Evolutionary conservation across 2,329 filamentous ascomycete genomes (phyloP).

Genomic region (Moelleriella libera): DNA sequence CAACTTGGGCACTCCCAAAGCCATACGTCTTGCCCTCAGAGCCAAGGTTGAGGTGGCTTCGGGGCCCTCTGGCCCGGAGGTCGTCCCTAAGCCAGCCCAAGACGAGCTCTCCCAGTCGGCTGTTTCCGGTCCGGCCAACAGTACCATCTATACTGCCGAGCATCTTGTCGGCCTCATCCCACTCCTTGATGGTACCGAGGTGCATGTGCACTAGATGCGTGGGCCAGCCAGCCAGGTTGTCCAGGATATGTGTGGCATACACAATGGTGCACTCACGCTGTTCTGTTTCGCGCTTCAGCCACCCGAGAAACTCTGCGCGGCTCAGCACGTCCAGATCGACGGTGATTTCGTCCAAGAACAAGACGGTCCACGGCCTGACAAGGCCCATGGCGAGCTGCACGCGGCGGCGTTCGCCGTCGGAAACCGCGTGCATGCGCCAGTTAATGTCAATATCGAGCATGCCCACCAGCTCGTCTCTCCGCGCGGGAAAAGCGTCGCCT

Average conservation of each 20-base stretch:
- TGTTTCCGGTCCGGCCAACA: slow-evolving; percentile 48
- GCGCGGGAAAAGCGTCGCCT: slow-evolving; percentile 66
- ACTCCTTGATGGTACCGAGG: slow-evolving; percentile 74
- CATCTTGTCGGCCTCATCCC: slow-evolving; percentile 61
- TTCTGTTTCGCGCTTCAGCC: slow-evolving; percentile 79
- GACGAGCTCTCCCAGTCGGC: slow-evolving; percentile 73
- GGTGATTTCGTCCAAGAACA: slow-evolving; percentile 91
- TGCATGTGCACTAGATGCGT: slow-evolving; percentile 95
- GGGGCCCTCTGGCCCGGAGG: slow-evolving; percentile 62
- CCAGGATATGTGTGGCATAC: slow-evolving; percentile 93
- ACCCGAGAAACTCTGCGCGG: slow-evolving; percentile 71
- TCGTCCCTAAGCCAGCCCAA: slow-evolving; percentile 77
- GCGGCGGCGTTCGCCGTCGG: slow-evolving; percentile 77
- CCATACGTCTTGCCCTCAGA: slow-evolving; percentile 52
- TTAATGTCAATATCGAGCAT: slow-evolving; percentile 84
- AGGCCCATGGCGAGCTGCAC: slow-evolving; percentile 96
- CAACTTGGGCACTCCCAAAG: slow-evolving; percentile 34
- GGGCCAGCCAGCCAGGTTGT: slow-evolving; percentile 89
- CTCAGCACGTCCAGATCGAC: slow-evolving; percentile 87
- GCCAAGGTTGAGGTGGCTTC: slow-evolving; percentile 40
- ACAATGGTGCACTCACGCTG: slow-evolving; percentile 75
- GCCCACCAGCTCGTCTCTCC: slow-evolving; percentile 71
- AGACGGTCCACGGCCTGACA: slow-evolving; percentile 76
- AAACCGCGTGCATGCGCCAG: slow-evolving; percentile 95
- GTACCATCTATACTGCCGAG: slow-evolving; percentile 33